Percentiles rank a stretch among this genome's conserved stretches.
Evolutionary conservation across 2,329 filamentous ascomycete genomes (phyloP).

Genomic region (Thielaviopsis punctulata): DNA sequence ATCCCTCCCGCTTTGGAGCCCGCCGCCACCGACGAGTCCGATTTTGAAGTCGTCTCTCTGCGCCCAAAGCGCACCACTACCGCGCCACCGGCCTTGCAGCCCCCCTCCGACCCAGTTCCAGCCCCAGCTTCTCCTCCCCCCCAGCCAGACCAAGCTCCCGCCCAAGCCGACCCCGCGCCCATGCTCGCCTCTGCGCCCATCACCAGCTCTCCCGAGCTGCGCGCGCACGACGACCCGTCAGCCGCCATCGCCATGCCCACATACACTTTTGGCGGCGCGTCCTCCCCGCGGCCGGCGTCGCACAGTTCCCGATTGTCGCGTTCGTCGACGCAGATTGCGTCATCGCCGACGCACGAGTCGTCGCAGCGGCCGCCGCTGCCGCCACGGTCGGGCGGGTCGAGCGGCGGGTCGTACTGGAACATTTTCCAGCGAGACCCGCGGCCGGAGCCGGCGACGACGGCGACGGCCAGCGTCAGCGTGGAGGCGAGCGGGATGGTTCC

Average conservation of each 20-base stretch:
- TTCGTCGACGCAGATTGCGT: background rate
- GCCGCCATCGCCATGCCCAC: background rate
- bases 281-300: background rate
- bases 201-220: background rate
- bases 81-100: background rate
- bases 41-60: conserved; percentile 8
- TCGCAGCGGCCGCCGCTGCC: background rate
- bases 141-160: background rate
- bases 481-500: background rate
- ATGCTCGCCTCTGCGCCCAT: background rate
- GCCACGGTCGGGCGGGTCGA: background rate
- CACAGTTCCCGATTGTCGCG: background rate
- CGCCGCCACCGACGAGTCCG: conserved; percentile 10
- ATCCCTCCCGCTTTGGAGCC: conserved; percentile 9
- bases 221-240: background rate
- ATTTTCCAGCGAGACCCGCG: conserved; percentile 1
- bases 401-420: background rate
- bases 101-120: background rate
- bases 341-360: background rate
- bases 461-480: background rate
- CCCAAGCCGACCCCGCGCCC: background rate
- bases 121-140: background rate
- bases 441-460: conserved; percentile 1
- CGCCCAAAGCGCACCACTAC: background rate
- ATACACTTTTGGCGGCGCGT: background rate